Percentiles rank a stretch among this genome's conserved stretches.
Evolutionary conservation across 441 rosid species (phyloP).

Genomic region (Populus trichocarpa): DNA sequence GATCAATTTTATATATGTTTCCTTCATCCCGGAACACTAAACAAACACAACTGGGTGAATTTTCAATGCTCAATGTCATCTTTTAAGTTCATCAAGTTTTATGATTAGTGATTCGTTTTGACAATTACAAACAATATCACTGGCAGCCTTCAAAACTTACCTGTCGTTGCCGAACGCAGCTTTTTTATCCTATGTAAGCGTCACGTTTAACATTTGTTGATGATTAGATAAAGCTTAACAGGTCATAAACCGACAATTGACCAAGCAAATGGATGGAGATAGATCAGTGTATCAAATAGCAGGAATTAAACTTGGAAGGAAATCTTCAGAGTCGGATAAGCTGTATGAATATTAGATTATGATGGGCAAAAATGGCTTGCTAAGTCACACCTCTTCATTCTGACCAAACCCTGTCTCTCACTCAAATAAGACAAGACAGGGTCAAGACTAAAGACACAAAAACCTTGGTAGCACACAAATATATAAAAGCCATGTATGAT

Average conservation of each 20-base stretch:
- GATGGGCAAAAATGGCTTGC: conserved; percentile 4
- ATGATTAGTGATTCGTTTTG: background rate
- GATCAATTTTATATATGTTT: too few relatives aligned
- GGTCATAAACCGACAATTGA: conserved; percentile 1
- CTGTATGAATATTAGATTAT: background rate
- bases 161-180: background rate
- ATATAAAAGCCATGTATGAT: background rate
- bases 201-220: background rate
- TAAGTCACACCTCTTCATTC: background rate
- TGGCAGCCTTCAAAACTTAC: background rate
- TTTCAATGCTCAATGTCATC: background rate
- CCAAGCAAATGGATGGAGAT: background rate
- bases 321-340: background rate
- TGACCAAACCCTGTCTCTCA: background rate
- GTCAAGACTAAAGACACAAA: conserved; percentile 3
- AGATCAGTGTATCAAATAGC: background rate
- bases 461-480: background rate
- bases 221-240: background rate
- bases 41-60: too few relatives aligned
- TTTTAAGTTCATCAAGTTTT: background rate
- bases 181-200: background rate
- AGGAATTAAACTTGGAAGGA: background rate
- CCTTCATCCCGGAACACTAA: too few relatives aligned
- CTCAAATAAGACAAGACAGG: background rate
- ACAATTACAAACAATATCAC: background rate